Conservation (phyloP, 2,329 filamentous ascomycete genomes). For the Neofusicoccum cordaticola region DNA sequence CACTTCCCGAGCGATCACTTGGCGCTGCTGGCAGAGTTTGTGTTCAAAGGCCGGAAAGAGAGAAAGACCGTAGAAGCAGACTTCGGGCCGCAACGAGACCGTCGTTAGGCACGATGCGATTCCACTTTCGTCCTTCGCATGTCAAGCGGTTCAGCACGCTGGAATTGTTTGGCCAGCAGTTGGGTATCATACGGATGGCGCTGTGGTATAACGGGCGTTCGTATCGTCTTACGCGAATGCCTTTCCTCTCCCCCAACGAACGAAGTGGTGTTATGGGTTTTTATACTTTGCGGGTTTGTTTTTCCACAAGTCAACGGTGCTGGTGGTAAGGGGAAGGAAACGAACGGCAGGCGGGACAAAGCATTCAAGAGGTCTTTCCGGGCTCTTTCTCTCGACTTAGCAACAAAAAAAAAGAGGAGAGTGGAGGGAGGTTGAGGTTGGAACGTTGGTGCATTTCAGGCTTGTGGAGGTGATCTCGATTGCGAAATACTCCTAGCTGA, state of each 20-base stretch:
- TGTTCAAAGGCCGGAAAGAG: constrained; percentile 83
- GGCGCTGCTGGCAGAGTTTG: constrained; percentile 83
- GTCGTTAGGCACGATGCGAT: constrained; percentile 3
- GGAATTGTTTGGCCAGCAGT: constrained; percentile 9
- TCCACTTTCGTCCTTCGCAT: constrained; percentile 12
- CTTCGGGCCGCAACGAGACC: constrained; percentile 34
- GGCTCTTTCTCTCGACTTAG: not conserved
- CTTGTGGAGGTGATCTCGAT: not conserved
- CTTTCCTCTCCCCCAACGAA: not conserved
- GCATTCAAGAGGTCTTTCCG: constrained; percentile 5
- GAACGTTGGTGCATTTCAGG: not conserved
- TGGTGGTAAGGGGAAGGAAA: not conserved
- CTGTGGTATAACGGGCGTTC: constrained; percentile 11
- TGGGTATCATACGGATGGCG: constrained; percentile 15
- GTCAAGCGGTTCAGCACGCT: constrained; percentile 10
- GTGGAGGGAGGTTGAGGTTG: not conserved
- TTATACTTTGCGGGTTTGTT: constrained; percentile 10
- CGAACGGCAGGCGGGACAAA: constrained; percentile 2
- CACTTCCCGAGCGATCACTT: constrained; percentile 94
- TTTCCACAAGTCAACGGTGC: constrained; percentile 3
- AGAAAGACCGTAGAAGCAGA: constrained; percentile 47
- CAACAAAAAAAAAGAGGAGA: not conserved
- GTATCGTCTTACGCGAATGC: constrained; percentile 8
- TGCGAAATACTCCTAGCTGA: not conserved
- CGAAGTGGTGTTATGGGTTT: constrained; percentile 11